These are phyloP conservation scores for Leishmania arabica DNA, from an alignment of 208 protist genomes.

Conservation along the genomic window DNA sequence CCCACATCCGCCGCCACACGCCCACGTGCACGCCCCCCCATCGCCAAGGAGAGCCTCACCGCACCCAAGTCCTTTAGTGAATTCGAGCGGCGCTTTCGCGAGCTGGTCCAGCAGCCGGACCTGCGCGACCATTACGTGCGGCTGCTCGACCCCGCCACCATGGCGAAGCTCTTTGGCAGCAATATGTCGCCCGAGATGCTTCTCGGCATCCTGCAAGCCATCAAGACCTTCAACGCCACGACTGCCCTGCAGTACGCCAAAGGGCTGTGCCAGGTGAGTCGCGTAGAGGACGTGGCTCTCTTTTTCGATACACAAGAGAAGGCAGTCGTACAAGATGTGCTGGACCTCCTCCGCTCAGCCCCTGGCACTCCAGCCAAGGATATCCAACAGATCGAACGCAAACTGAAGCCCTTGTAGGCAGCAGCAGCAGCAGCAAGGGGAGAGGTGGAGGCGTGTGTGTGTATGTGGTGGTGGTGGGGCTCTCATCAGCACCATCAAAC, in stretches of 20 bases:
- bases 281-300: slow-evolving; percentile 76
- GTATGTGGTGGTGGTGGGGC: too few relatives aligned
- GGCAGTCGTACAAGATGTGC: slow-evolving; percentile 52
- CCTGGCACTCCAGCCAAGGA: slow-evolving; percentile 45
- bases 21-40: slow-evolving; percentile 32
- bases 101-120: slow-evolving; percentile 61
- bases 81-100: slow-evolving; percentile 84
- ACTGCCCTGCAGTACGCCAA: slow-evolving; percentile 61
- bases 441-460: background rate
- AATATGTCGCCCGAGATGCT: slow-evolving; percentile 89
- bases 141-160: slow-evolving; percentile 51
- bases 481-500: background rate
- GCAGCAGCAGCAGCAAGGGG: background rate
- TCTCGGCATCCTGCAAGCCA: slow-evolving; percentile 51
- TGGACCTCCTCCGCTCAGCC: slow-evolving; percentile 50
- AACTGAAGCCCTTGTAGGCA: slow-evolving; percentile 45
- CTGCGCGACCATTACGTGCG: slow-evolving; percentile 70
- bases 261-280: slow-evolving; percentile 71
- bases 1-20: slow-evolving; percentile 1
- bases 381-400: slow-evolving; percentile 49
- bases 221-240: slow-evolving; percentile 39
- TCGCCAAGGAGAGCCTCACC: slow-evolving; percentile 64
- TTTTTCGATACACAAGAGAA: slow-evolving; percentile 83
- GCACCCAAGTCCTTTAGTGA: slow-evolving; percentile 84
- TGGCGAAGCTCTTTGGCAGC: slow-evolving; percentile 76